Base-by-base conservation (phyloP, 2,329 filamentous ascomycete genomes). In the Stagonosporopsis chrysanthemi region DNA sequence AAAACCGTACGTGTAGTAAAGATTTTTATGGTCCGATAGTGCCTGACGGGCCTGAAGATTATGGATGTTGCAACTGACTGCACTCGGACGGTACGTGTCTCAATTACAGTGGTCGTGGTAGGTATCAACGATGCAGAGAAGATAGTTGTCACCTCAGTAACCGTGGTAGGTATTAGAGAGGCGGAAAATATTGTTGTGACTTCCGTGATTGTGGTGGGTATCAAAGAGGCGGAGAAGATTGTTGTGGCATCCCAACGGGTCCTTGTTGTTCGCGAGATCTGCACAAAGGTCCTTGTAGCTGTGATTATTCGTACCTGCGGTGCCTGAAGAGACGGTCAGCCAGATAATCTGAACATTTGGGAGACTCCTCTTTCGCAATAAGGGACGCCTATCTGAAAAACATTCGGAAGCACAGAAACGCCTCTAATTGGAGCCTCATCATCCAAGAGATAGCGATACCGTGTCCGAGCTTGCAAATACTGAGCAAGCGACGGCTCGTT, bases 1-100 rank as follows among this genome's bases (percentile, higher is more conserved):
- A 56, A 46, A 3, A 51, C 51, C 0, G 53, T 56, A 4, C 46
- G 35, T 14, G 53, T 56, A 2, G 33, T 50, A 1, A 35, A 26
- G 2, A 44, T 46, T 4, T 43, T 26, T 4, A 50, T 4, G 1
- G 52, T 56, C 5, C 31, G 38, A 28, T 43, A 48, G 23, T 44
- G 8, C 6, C 39, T 55, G 23, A 38, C 4, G 3, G 38, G 35
- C 19, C 39, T 40, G 7, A 55, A 2, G 6, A 55, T 48, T 3
- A 44, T 48, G 2, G 31, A 33, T 19, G 44, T 54, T 23, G 29
- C 36, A 15, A 39, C 23, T 15, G 38, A 26, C 1, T 31, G 12
- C 17, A 11, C 22, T 2, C 19, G n/a, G 12, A 28, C 39, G 15
- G 52, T 48, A 15, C 43, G 43, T 6, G 52, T 54, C 5, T 12